phyloP scores from a whole-genome alignment of 371 early-diverging fungal genomes.

The Catenaria anguillulae region DNA sequence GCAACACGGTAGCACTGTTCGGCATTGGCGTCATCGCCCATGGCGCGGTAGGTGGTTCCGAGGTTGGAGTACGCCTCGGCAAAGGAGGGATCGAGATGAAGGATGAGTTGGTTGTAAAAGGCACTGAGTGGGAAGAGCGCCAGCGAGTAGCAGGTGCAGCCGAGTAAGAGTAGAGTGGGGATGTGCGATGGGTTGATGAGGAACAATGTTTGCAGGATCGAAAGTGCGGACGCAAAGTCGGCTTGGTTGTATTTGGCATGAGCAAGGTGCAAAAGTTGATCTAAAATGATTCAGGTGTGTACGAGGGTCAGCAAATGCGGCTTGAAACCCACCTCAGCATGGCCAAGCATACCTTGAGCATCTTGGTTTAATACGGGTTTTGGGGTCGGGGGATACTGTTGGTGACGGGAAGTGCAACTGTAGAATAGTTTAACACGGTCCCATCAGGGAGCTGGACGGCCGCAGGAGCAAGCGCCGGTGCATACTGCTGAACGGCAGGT shows the following conservation, averaged over 20 bases:
- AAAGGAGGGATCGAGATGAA: conserved; percentile 61
- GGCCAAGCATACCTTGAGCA: no score
- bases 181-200: conserved; percentile 49
- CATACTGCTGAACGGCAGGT: no score
- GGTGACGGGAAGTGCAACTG: neutral
- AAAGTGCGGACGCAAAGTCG: conserved; percentile 25
- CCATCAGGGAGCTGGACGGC: neutral
- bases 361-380: neutral
- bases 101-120: conserved; percentile 60
- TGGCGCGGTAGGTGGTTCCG: conserved; percentile 68
- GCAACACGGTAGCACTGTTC: conserved; percentile 79
- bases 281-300: neutral
- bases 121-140: conserved; percentile 53
- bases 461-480: no score
- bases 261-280: conserved; percentile 18
- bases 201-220: conserved; percentile 46
- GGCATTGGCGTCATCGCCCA: conserved; percentile 55
- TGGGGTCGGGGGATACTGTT: neutral
- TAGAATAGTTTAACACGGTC: neutral
- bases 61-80: conserved; percentile 87
- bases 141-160: conserved; percentile 73
- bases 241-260: conserved; percentile 22
- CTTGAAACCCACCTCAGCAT: no score
- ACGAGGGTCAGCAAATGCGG: no score
- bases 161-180: conserved; percentile 65